Evolutionary conservation across 352 stramenopile species (phyloP).

Genomic region (Plasmopara viticola): DNA sequence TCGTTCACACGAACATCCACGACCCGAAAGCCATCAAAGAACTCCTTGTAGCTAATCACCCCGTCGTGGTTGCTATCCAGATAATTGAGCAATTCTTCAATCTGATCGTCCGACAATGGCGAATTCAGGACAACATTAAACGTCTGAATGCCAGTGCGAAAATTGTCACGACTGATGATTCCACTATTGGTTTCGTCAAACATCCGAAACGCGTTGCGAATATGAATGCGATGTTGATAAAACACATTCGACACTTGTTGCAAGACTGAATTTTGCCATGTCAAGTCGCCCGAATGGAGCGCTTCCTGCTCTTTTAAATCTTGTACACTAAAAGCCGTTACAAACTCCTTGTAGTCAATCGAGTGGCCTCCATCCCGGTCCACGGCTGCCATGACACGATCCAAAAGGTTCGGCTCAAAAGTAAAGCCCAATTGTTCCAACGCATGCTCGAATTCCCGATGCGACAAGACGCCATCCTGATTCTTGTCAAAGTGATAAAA

Average conservation of each 20-base stretch:
- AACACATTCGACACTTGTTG: constrained; percentile 92
- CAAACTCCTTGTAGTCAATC: constrained; percentile 92
- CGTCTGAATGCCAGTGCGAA: constrained; percentile 74
- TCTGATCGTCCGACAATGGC: constrained; percentile 87
- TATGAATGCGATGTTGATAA: constrained; percentile 91
- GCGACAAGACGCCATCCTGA: constrained; percentile 72
- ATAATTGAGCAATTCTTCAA: constrained; percentile 82
- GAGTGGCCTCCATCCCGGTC: constrained; percentile 84
- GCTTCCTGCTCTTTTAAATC: constrained; percentile 60
- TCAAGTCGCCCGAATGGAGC: constrained; percentile 57
- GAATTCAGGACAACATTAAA: constrained; percentile 89
- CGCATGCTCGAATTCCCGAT: constrained; percentile 70
- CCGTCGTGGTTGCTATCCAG: constrained; percentile 89
- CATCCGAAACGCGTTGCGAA: constrained; percentile 88
- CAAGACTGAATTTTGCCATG: constrained; percentile 89
- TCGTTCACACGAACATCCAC: constrained; percentile 68
- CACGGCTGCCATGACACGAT: constrained; percentile 77
- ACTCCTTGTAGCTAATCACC: constrained; percentile 91
- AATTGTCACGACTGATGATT: constrained; percentile 78
- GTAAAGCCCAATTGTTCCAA: constrained; percentile 58
- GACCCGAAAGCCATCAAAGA: constrained; percentile 89
- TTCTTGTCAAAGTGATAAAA: constrained; percentile 84
- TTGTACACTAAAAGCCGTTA: constrained; percentile 83
- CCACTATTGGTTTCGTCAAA: constrained; percentile 86
- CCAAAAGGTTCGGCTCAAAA: constrained; percentile 49